A percentile compares a stretch with the other conserved stretches of the same genome.
These are phyloP conservation scores for Kodamaea arcana DNA, from an alignment of 1,139 yeast species.

Conservation along the genomic window DNA sequence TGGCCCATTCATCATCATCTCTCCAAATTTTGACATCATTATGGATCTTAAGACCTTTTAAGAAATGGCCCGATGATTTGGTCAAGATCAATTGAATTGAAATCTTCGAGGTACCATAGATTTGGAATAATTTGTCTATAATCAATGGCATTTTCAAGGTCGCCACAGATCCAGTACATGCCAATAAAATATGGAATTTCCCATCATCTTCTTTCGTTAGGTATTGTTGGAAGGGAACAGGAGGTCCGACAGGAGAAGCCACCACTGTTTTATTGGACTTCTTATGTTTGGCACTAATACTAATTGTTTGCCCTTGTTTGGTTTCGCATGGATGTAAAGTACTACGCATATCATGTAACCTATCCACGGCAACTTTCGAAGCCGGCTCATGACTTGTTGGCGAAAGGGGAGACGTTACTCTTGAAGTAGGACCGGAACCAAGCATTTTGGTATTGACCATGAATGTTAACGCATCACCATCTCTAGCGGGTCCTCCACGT, in stretches of 20 bases:
- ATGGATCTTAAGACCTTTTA: constrained; percentile 74
- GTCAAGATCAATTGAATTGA: constrained; percentile 86
- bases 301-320: neutral
- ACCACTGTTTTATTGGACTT: constrained; percentile 27
- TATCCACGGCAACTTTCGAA: constrained; percentile 1
- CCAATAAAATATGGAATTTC: constrained; percentile 80
- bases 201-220: constrained; percentile 70
- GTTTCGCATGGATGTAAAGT: neutral
- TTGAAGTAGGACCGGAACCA: constrained; percentile 5
- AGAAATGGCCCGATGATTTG: constrained; percentile 75
- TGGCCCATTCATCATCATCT: constrained; percentile 87
- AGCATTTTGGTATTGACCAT: constrained; percentile 8
- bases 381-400: neutral
- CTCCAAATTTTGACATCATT: constrained; percentile 87
- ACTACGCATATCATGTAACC: constrained; percentile 1
- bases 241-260: constrained; percentile 60
- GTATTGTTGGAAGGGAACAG: constrained; percentile 71
- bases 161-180: constrained; percentile 96
- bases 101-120: constrained; percentile 65
- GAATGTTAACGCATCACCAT: constrained; percentile 12
- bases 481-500: constrained; percentile 7
- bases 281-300: constrained; percentile 7
- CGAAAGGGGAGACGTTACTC: constrained; percentile 12
- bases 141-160: constrained; percentile 87
- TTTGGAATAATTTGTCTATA: constrained; percentile 74